phyloP scores from a whole-genome alignment of 768 basidiomycete genomes.

The Crucibulum laeve region DNA sequence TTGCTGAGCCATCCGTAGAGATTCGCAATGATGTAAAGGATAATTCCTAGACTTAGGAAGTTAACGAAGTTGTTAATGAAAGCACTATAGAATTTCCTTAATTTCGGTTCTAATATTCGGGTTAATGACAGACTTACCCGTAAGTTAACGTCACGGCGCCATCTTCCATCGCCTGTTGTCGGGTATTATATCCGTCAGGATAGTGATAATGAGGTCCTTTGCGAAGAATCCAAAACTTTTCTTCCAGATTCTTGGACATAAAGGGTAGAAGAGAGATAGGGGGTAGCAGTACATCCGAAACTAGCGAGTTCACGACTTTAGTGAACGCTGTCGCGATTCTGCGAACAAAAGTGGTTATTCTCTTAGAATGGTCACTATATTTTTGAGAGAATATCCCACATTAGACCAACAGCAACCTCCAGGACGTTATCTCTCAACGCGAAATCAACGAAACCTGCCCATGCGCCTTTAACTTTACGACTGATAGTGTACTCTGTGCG shows the following conservation, averaged over 20 bases:
- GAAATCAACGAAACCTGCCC: conserved; percentile 25
- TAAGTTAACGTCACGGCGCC: conserved; percentile 39
- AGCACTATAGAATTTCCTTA: conserved; percentile 14
- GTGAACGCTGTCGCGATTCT: conserved; percentile 37
- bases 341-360: neutral
- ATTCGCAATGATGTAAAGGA: conserved; percentile 32
- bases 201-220: conserved; percentile 23
- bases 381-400: conserved; percentile 21
- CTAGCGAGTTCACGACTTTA: conserved; percentile 34
- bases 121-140: conserved; percentile 14
- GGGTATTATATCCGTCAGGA: conserved; percentile 33
- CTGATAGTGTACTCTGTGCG: conserved; percentile 14
- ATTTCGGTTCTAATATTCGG: neutral
- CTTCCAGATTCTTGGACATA: conserved; percentile 35
- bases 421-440: conserved; percentile 39
- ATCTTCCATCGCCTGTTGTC: conserved; percentile 36
- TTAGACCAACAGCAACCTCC: conserved; percentile 42
- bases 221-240: conserved; percentile 35
- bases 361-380: neutral
- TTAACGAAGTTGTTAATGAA: conserved; percentile 33
- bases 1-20: conserved; percentile 30
- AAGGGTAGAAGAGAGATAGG: conserved; percentile 38
- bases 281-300: conserved; percentile 37
- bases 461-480: conserved; percentile 18
- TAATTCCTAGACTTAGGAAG: conserved; percentile 33